Conservation (phyloP, 1,284 basidiomycete species). For the Cutaneotrichosporon cavernicola region DNA sequence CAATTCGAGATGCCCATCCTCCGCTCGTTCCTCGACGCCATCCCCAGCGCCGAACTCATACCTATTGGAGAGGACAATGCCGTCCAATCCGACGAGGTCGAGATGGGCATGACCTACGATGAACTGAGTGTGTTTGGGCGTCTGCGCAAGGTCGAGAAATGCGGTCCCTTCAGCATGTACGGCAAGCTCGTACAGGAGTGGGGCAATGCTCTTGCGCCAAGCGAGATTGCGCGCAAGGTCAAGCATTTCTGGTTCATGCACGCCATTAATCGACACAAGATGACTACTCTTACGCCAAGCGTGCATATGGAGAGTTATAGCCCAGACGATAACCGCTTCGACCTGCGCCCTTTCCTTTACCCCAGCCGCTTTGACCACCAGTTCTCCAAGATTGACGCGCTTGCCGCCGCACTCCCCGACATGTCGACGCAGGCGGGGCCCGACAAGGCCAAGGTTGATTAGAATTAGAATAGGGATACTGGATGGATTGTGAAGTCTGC, state of each 20-base stretch:
- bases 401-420: conserved; percentile 72
- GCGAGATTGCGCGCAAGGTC: conserved; percentile 94
- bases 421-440: conserved; percentile 57
- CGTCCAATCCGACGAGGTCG: conserved; percentile 93
- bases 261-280: conserved; percentile 96
- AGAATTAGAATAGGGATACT: conserved; percentile 12
- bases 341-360: conserved; percentile 93
- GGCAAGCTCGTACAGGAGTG: conserved; percentile 91
- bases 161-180: conserved; percentile 95
- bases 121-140: conserved; percentile 91
- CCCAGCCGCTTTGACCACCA: conserved; percentile 93
- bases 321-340: conserved; percentile 61
- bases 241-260: conserved; percentile 97
- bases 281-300: conserved; percentile 92
- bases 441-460: conserved; percentile 57
- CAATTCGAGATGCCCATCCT: conserved; percentile 84
- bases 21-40: conserved; percentile 81
- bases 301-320: conserved; percentile 79
- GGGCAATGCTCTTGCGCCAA: conserved; percentile 71
- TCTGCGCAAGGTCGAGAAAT: conserved; percentile 92
- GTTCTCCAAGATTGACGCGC: conserved; percentile 87
- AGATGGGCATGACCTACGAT: conserved; percentile 99
- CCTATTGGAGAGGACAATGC: conserved; percentile 85
- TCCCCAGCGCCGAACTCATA: conserved; percentile 94
- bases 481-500: background rate